These are phyloP conservation scores for Polygonum maritimum DNA, from an alignment of 148 eudicot genomes.

Conservation along the genomic window DNA sequence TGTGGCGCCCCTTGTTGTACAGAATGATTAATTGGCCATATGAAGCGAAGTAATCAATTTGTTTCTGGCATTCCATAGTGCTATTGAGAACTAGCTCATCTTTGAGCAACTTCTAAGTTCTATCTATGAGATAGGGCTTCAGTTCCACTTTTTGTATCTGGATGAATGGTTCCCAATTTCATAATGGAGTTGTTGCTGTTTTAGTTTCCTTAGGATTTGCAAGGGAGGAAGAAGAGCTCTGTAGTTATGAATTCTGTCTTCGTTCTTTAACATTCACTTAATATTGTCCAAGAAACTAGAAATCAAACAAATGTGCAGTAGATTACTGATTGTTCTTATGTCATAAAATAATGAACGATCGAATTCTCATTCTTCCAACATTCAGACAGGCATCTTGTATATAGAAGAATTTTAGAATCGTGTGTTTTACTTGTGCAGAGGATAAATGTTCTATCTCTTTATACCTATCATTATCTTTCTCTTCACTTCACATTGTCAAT, in stretches of 20 bases:
- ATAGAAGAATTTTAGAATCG: background rate
- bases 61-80: background rate
- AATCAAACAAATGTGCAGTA: background rate
- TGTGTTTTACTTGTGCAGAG: background rate
- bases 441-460: background rate
- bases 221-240: background rate
- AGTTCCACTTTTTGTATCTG: background rate
- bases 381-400: background rate
- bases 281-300: background rate
- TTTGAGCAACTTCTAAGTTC: background rate
- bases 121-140: background rate
- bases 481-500: background rate
- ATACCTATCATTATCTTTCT: background rate
- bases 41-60: background rate
- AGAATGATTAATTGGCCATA: constrained; percentile 3
- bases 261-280: background rate
- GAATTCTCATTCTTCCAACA: background rate
- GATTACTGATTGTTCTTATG: background rate
- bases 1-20: background rate
- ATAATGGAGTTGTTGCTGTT: background rate
- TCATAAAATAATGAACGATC: background rate
- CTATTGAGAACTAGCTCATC: background rate
- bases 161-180: background rate
- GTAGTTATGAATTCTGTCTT: background rate
- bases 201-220: background rate